Conservation (phyloP, 768 basidiomycete genomes). For the Leucosporidium creatinivorum region DNA sequence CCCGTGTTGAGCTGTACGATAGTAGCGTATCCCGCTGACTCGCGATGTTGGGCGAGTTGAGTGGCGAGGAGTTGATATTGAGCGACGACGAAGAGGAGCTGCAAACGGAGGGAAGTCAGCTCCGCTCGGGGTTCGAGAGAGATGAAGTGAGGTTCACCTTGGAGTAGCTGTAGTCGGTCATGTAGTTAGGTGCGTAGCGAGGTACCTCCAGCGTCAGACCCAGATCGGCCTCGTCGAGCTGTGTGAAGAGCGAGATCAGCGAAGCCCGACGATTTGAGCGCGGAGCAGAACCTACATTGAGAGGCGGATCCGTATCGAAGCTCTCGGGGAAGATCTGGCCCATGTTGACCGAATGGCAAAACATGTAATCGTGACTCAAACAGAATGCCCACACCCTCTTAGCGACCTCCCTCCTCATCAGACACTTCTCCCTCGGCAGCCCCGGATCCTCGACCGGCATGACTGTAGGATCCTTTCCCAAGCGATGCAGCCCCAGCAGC, state of each 20-base stretch:
- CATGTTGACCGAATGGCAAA: neutral
- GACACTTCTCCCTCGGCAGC: neutral
- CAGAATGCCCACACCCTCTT: neutral
- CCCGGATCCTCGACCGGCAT: neutral
- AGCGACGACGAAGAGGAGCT: constrained; percentile 1
- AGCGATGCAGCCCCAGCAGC: neutral
- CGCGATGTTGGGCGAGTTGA: neutral
- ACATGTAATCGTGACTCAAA: neutral
- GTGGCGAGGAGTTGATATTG: neutral
- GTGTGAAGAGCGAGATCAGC: neutral
- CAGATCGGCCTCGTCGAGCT: neutral
- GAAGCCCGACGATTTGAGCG: neutral
- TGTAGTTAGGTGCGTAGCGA: neutral
- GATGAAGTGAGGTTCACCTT: neutral
- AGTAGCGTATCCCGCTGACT: neutral
- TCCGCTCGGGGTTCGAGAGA: too few relatives aligned
- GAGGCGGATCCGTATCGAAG: neutral
- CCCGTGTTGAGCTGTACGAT: neutral
- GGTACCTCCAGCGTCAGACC: neutral
- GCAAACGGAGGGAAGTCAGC: too few relatives aligned
- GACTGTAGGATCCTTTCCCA: neutral
- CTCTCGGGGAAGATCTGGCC: neutral
- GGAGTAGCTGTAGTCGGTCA: neutral
- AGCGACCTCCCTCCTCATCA: neutral
- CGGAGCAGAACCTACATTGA: neutral